Conservation (phyloP, 2,329 filamentous ascomycete species). For the Alternaria consortialis region DNA sequence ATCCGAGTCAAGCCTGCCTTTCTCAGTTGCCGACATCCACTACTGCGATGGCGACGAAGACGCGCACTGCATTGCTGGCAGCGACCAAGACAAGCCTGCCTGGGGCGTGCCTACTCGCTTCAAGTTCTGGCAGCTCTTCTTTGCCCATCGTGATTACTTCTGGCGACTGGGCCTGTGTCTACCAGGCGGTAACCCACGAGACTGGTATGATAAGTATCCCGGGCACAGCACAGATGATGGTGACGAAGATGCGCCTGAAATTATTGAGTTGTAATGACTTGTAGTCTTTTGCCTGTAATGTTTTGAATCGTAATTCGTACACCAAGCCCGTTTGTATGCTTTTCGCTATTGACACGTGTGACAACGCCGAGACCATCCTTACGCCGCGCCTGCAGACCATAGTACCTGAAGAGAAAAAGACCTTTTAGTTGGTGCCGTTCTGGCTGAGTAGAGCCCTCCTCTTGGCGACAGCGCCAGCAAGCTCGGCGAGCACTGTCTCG, state of each 20-base stretch:
- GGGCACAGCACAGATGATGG: conserved; percentile 25
- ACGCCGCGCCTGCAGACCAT: conserved; percentile 5
- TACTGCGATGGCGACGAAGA: conserved; percentile 78
- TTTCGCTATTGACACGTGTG: not conserved
- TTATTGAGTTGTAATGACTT: conserved; percentile 27
- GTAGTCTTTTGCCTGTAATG: not conserved
- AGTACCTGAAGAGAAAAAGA: not conserved
- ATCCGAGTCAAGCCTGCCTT: conserved; percentile 73
- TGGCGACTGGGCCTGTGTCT: conserved; percentile 91
- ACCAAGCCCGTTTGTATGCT: not conserved
- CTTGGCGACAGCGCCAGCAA: conserved; percentile 82
- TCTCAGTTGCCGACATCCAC: conserved; percentile 72
- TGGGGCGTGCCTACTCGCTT: conserved; percentile 63
- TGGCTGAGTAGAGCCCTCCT: conserved; percentile 64
- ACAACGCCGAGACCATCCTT: conserved; percentile 14
- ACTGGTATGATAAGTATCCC: conserved; percentile 66
- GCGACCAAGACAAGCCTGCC: conserved; percentile 40
- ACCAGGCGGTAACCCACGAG: conserved; percentile 76
- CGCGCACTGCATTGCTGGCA: conserved; percentile 72
- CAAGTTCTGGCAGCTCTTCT: conserved; percentile 91
- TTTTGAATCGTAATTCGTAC: conserved; percentile 7
- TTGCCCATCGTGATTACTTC: conserved; percentile 96
- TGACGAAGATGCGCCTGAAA: conserved; percentile 24
- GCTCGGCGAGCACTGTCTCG: conserved; percentile 75
- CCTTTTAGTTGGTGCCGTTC: conserved; percentile 40